Evolutionary conservation across 2,329 filamentous ascomycete genomes (phyloP).

Genomic region (Neoscytalidium dimidiatum): DNA sequence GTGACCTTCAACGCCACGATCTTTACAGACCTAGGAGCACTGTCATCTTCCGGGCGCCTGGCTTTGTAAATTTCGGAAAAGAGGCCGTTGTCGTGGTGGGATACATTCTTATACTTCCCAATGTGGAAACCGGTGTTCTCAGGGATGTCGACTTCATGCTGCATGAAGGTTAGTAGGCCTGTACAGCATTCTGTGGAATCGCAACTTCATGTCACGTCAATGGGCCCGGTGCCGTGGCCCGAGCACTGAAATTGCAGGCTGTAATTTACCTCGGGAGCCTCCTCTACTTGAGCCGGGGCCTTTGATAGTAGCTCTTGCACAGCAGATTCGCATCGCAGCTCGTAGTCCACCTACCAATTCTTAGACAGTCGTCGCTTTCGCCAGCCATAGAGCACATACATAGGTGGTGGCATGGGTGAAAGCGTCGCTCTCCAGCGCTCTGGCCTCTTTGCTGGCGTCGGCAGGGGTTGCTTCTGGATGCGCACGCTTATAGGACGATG

Average conservation of each 20-base stretch:
- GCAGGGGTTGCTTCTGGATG: constrained; percentile 47
- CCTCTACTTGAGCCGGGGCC: neutral
- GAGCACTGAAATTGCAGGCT: neutral
- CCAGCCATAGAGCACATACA: constrained; percentile 44
- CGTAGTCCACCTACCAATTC: constrained; percentile 36
- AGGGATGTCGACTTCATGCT: neutral
- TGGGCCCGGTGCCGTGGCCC: neutral
- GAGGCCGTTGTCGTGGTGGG: constrained; percentile 65
- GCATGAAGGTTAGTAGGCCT: neutral
- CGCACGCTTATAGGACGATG: constrained; percentile 49
- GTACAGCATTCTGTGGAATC: neutral
- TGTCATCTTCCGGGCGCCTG: constrained; percentile 39
- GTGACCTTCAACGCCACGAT: constrained; percentile 83
- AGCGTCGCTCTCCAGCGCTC: constrained; percentile 65
- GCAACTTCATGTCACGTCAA: neutral
- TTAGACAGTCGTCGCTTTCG: constrained; percentile 22
- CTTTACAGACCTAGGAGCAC: constrained; percentile 24
- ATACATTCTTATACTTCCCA: constrained; percentile 58
- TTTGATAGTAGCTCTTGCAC: constrained; percentile 6
- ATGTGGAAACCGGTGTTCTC: constrained; percentile 30
- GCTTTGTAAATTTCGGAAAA: constrained; percentile 84
- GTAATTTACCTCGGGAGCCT: constrained; percentile 3
- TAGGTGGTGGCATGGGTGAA: constrained; percentile 60
- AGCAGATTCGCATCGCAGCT: constrained; percentile 26
- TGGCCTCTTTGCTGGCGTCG: constrained; percentile 60